phyloP scores from a whole-genome alignment of 768 basidiomycete genomes.

The Trametes gibbosa region DNA sequence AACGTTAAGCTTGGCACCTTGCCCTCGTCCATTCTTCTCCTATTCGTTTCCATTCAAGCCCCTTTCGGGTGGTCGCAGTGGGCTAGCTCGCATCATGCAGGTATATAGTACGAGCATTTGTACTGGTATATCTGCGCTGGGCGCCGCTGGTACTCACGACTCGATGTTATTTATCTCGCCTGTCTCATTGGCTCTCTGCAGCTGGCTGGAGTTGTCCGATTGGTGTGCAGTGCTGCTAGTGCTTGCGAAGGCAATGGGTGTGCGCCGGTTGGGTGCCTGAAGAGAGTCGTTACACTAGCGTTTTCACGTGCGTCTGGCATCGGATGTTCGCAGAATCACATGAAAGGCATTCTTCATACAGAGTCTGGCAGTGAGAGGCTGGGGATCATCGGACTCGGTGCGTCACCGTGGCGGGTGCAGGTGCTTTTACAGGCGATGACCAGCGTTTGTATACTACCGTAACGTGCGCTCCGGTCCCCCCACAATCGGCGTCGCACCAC shows the following conservation, averaged over 20 bases:
- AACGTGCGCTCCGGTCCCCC: too few species aligned
- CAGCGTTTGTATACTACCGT: too few species aligned
- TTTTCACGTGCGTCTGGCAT: background rate
- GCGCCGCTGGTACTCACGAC: constrained; percentile 8
- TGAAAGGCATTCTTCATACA: too few species aligned
- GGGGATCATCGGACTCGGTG: background rate
- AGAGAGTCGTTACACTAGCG: background rate
- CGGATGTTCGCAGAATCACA: too few species aligned
- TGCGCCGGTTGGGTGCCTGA: background rate
- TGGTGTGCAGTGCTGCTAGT: too few species aligned
- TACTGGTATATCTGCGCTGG: constrained; percentile 19
- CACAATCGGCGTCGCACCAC: too few species aligned
- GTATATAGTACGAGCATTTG: constrained; percentile 20
- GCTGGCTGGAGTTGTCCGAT: background rate
- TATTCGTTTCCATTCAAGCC: background rate
- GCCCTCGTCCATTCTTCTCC: background rate
- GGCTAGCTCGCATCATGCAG: constrained; percentile 5
- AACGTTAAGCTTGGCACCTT: background rate
- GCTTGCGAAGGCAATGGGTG: background rate
- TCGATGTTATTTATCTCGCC: constrained; percentile 16
- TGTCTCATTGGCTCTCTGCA: background rate
- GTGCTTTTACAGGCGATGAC: background rate
- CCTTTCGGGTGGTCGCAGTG: constrained; percentile 9
- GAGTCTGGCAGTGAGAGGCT: too few species aligned
- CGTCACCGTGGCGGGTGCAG: background rate